These are phyloP conservation scores for Saposhnikovia divaricata DNA, from an alignment of 129 eudicot species.

Conservation along the genomic window DNA sequence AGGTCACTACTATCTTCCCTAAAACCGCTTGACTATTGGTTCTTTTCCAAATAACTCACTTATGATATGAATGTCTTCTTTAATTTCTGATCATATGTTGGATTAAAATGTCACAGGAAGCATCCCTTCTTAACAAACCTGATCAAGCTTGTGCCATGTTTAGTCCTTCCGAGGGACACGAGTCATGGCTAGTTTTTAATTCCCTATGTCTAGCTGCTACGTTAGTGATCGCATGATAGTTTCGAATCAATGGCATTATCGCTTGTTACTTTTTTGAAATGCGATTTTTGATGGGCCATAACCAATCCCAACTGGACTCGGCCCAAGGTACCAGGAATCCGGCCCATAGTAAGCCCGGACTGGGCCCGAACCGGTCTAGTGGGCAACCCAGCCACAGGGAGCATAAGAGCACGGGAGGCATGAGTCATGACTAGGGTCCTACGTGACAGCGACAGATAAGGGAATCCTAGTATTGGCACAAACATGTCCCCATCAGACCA, in stretches of 20 bases:
- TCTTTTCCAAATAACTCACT: too few species aligned
- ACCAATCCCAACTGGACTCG: too few species aligned
- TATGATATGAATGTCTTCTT: constrained; percentile 3
- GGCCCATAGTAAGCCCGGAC: too few species aligned
- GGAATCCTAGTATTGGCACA: too few species aligned
- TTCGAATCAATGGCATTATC: not conserved
- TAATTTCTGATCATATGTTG: constrained; percentile 8
- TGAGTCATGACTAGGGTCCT: too few species aligned
- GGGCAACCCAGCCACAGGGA: too few species aligned
- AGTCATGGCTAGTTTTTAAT: not conserved
- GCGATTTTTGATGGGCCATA: too few species aligned
- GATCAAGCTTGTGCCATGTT: constrained; percentile 94
- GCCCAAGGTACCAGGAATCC: too few species aligned
- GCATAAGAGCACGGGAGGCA: too few species aligned
- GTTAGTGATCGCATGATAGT: not conserved
- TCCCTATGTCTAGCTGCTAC: not conserved
- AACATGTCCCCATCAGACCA: too few species aligned
- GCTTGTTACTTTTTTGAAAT: not conserved
- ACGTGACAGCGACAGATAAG: too few species aligned
- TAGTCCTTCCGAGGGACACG: constrained; percentile 63
- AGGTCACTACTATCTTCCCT: constrained; percentile 57
- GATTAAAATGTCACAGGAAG: constrained; percentile 45
- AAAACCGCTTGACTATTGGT: not conserved
- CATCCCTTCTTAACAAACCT: constrained; percentile 59
- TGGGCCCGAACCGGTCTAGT: too few species aligned